Evolutionary conservation across 1,139 yeast species (phyloP).

Genomic region (Pichia sp.): DNA sequence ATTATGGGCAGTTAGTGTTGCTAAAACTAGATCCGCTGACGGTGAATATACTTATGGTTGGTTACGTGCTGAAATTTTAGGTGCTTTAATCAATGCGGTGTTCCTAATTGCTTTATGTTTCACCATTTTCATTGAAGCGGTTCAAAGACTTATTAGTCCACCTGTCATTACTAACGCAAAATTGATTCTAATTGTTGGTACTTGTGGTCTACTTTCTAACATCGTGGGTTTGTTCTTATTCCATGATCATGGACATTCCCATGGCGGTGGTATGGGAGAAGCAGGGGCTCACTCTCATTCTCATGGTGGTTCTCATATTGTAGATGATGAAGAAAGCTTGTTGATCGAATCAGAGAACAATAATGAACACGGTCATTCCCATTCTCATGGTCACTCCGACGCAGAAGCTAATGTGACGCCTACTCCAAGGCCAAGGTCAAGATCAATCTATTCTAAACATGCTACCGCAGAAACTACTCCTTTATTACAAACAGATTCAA

Average conservation of each 20-base stretch:
- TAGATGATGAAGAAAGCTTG: slow-evolving; percentile 7
- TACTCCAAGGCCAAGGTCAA: slow-evolving; percentile 5
- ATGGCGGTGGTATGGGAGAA: slow-evolving; percentile 26
- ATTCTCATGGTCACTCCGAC: slow-evolving; percentile 11
- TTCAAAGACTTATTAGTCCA: slow-evolving; percentile 81
- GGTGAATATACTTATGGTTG: slow-evolving; percentile 90
- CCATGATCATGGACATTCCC: slow-evolving; percentile 78
- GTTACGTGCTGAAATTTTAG: slow-evolving; percentile 93
- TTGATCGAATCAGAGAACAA: not conserved
- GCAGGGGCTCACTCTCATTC: slow-evolving; percentile 17
- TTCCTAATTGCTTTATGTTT: slow-evolving; percentile 87
- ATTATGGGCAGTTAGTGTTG: slow-evolving; percentile 91
- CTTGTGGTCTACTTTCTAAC: slow-evolving; percentile 76
- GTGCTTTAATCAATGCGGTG: slow-evolving; percentile 90
- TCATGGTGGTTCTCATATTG: slow-evolving; percentile 15
- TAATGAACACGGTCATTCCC: slow-evolving; percentile 3
- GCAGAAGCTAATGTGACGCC: slow-evolving; percentile 3
- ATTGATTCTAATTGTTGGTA: slow-evolving; percentile 73
- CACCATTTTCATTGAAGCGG: slow-evolving; percentile 85
- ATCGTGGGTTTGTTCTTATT: slow-evolving; percentile 76
- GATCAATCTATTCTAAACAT: slow-evolving; percentile 8
- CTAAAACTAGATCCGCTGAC: slow-evolving; percentile 76
- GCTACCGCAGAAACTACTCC: slow-evolving; percentile 7
- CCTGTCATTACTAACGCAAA: slow-evolving; percentile 73
- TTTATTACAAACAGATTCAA: slow-evolving; percentile 3